Evolutionary conservation across 805 yeast species (phyloP), one percentile per base, ranked within the genome.

Genomic region (Monosporozyma solicola): DNA sequence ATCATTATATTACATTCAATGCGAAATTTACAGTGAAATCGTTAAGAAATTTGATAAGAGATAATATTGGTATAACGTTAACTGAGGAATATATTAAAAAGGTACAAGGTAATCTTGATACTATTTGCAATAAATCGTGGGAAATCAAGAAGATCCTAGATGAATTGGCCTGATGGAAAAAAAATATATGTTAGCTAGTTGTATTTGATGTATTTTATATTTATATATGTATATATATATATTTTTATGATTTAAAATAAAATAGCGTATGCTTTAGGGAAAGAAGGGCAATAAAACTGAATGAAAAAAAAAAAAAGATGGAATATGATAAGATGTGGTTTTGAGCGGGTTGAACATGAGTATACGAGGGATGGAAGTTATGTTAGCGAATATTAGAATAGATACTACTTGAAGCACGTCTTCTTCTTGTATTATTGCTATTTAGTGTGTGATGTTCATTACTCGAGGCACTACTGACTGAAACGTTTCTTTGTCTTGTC

Each of bases 1-100:
- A 50, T 20, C 55, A 55, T 10, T 9, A 20, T 15, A 54, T 58
- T 49, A 60, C 59, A 24, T 54, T 54, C 10, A 51, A 22, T 43
- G 2, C 9, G 2, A 59, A 58, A 48, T 63, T 65, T 49, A 55
- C 59, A 3, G 46, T 65, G 1, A 60, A 57, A 20, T 50, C 57
- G 9, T 55, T 72, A 25, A 65, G 67, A 52, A 54, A 62, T n/a
- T 48, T 71, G 20, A 60, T 71, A 5, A 65, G 68, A 37, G 60
- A 62, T 20, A 67, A 71, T 25, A 60, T 71, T 6, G 67, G 67
- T 43, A 66, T 72, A 32, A 75, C 72, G 47, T 59, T 73, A 45
- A 70, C 73, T 0, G 53, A 59, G 25, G 72, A 72, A 37, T 67
- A 60, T 52, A 61, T 67, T 31, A 60, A 53, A 39, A 63, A 63